Evolutionary conservation across 768 basidiomycete species (phyloP).

Genomic region (Phylloporus arenicola): DNA sequence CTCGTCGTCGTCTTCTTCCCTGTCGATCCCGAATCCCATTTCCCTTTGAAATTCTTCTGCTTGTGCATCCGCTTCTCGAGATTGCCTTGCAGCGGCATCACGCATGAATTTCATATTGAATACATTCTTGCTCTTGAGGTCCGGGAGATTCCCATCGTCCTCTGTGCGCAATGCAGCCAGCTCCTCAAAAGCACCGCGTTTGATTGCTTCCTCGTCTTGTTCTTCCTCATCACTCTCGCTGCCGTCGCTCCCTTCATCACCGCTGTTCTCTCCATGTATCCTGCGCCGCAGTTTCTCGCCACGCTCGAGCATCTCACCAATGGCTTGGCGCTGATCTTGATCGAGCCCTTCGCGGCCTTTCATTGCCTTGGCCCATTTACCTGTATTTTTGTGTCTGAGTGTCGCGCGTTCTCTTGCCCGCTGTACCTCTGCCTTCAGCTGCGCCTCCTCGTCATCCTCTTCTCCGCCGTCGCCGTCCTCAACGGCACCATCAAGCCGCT

Average conservation of each 20-base stretch:
- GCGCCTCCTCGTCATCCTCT: slow-evolving; percentile 41
- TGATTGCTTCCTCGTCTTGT: slow-evolving; percentile 46
- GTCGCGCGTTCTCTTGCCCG: slow-evolving; percentile 89
- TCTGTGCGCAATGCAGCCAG: slow-evolving; percentile 47
- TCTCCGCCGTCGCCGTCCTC: slow-evolving; percentile 32
- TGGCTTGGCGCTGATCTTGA: slow-evolving; percentile 56
- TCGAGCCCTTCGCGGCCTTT: slow-evolving; percentile 62
- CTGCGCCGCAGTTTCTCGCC: slow-evolving; percentile 74
- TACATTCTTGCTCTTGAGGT: slow-evolving; percentile 55
- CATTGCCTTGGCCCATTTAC: slow-evolving; percentile 83
- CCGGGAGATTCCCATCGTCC: slow-evolving; percentile 25
- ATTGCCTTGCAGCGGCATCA: slow-evolving; percentile 73
- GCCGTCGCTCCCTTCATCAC: slow-evolving; percentile 46
- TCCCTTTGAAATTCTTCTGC: slow-evolving; percentile 72
- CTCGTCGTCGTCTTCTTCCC: slow-evolving; percentile 27
- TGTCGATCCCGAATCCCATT: slow-evolving; percentile 44
- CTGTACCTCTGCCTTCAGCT: slow-evolving; percentile 67
- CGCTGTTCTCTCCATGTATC: slow-evolving; percentile 66
- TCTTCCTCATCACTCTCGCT: slow-evolving; percentile 35
- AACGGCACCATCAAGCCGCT: slow-evolving; percentile 46
- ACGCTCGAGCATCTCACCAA: slow-evolving; percentile 79
- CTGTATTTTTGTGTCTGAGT: slow-evolving; percentile 79
- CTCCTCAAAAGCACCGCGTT: slow-evolving; percentile 72
- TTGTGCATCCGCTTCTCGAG: slow-evolving; percentile 48
- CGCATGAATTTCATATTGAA: slow-evolving; percentile 99